A percentile compares a stretch with the other conserved stretches of the same genome.
Evolutionary conservation across 495 filamentous ascomycete species (phyloP).

Genomic region (Penicillium lividum): DNA sequence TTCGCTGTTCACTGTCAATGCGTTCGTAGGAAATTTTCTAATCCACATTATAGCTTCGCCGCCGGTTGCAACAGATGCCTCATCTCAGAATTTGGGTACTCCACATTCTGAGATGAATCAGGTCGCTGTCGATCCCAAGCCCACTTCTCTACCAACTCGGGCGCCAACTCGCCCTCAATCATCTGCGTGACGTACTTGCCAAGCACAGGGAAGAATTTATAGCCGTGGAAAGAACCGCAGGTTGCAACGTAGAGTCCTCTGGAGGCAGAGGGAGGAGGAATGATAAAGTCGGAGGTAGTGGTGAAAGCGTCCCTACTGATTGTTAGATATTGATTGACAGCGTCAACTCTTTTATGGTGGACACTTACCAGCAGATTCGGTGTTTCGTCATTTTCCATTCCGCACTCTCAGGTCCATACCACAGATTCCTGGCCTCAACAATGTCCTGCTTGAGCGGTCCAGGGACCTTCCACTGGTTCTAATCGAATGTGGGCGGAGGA

Average conservation of each 20-base stretch:
- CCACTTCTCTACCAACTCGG: constrained; percentile 49
- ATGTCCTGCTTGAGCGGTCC: constrained; percentile 39
- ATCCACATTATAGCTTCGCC: constrained; percentile 39
- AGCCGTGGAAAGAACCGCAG: constrained; percentile 53
- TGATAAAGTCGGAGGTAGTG: constrained; percentile 57
- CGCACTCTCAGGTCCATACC: constrained; percentile 39
- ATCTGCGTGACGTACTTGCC: constrained; percentile 61
- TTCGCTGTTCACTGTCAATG: background rate
- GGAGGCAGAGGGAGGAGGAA: constrained; percentile 53
- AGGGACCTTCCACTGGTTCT: constrained; percentile 53
- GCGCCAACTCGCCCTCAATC: constrained; percentile 49
- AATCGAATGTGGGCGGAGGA: constrained; percentile 43
- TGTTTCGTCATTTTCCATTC: constrained; percentile 41
- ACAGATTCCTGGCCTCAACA: constrained; percentile 34
- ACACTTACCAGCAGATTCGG: constrained; percentile 48
- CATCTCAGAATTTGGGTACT: constrained; percentile 40
- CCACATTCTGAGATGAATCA: constrained; percentile 36
- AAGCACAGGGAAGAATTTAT: constrained; percentile 62
- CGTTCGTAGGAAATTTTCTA: background rate
- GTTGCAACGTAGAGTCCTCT: constrained; percentile 52
- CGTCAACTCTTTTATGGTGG: background rate
- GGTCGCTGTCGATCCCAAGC: constrained; percentile 56
- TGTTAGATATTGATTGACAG: constrained; percentile 10
- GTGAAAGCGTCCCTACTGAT: constrained; percentile 38
- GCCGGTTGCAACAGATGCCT: constrained; percentile 31